Percentiles rank a stretch among this genome's conserved stretches.
Conservation (phyloP, 164 flowering plant species). For the Chimonanthus salicifolius region DNA sequence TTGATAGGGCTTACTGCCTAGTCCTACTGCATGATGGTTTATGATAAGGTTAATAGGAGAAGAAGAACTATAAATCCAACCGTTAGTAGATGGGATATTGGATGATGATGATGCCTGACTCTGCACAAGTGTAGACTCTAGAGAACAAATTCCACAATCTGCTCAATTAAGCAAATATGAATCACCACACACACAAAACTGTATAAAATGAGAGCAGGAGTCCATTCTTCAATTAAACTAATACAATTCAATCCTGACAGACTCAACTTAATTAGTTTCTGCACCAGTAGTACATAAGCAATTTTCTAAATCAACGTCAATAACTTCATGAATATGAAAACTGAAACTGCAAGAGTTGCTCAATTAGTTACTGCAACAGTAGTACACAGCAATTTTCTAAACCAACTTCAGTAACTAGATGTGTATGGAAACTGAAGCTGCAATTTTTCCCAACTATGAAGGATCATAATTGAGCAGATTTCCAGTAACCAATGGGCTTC, state of each 20-base stretch:
- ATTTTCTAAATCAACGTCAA: not conserved
- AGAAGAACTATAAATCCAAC: too few species aligned
- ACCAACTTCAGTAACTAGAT: not conserved
- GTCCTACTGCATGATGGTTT: not conserved
- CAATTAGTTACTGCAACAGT: not conserved
- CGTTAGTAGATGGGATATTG: too few species aligned
- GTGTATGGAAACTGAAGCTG: not conserved
- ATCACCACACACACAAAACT: not conserved
- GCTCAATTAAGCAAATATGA: not conserved
- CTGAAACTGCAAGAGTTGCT: not conserved
- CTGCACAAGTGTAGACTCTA: too few species aligned
- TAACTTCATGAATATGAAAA: too few species aligned
- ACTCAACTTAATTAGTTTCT: not conserved
- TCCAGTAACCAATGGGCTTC: conserved; percentile 65
- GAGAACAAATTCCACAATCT: not conserved
- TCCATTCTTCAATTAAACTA: too few species aligned
- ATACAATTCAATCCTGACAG: not conserved
- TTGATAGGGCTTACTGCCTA: too few species aligned
- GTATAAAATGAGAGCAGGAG: too few species aligned
- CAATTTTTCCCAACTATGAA: not conserved
- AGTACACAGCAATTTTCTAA: not conserved
- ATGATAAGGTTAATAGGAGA: not conserved
- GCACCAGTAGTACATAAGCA: not conserved
- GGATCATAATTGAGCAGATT: not conserved
- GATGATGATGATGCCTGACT: not conserved